Conservation (phyloP, 345 rosid genomes). For the Laguncularia racemosa region DNA sequence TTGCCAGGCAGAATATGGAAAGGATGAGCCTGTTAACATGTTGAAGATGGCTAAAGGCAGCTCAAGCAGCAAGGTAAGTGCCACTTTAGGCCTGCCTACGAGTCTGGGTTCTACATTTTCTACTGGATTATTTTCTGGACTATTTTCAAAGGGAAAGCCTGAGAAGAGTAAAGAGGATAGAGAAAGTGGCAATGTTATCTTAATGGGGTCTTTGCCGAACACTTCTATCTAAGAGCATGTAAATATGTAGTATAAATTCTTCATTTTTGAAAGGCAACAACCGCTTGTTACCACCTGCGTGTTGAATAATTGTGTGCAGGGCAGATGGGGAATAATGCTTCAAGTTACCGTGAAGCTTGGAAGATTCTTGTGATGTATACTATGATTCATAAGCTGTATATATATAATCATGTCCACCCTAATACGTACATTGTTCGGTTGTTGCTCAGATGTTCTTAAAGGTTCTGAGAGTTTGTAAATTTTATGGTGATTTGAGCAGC, state of each 20-base stretch:
- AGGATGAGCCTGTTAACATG: constrained; percentile 12
- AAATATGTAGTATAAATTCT: neutral
- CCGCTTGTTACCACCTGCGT: no score
- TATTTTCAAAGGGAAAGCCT: constrained; percentile 49
- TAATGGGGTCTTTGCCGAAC: constrained; percentile 76
- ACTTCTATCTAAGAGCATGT: constrained; percentile 32
- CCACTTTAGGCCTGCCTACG: constrained; percentile 25
- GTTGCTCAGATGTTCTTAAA: no score
- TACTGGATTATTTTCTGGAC: constrained; percentile 42
- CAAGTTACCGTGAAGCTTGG: no score
- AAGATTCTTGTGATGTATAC: no score
- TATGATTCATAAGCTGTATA: neutral
- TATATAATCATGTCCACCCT: no score
- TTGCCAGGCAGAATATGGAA: constrained; percentile 46
- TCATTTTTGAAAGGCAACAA: neutral
- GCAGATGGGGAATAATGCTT: no score
- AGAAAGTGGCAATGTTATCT: constrained; percentile 44
- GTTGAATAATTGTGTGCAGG: no score
- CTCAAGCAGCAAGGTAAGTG: constrained; percentile 19
- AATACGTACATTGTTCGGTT: no score
- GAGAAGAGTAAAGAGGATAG: constrained; percentile 25
- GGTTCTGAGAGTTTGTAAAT: no score
- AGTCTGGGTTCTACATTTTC: constrained; percentile 37
- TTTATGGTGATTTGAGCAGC: no score
- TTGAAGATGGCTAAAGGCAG: constrained; percentile 14